These are phyloP conservation scores for Inga leiocalycina DNA, from an alignment of 306 rosid genomes.

Conservation along the genomic window DNA sequence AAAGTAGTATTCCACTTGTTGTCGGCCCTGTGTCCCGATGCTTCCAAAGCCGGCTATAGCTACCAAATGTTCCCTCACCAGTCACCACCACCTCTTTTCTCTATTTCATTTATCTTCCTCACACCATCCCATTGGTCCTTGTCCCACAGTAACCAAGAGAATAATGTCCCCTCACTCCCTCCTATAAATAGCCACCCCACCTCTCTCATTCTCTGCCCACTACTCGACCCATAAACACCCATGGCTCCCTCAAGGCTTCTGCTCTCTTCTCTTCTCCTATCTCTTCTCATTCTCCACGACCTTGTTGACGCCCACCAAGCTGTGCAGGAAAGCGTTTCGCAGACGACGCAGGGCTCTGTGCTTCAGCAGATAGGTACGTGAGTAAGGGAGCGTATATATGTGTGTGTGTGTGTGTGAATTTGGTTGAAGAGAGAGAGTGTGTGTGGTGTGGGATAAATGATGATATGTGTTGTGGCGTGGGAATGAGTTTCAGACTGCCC, in stretches of 20 bases:
- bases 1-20: neutral
- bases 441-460: neutral
- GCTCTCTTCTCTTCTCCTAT: constrained; percentile 44
- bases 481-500: constrained; percentile 47
- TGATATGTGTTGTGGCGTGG: neutral
- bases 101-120: constrained; percentile 20
- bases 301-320: constrained; percentile 37
- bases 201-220: constrained; percentile 21
- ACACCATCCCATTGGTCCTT: neutral
- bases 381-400: neutral
- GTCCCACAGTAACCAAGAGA: neutral
- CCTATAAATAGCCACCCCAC: constrained; percentile 54
- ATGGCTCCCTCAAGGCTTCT: constrained; percentile 60
- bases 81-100: neutral
- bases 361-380: constrained; percentile 34
- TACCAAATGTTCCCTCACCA: constrained; percentile 26
- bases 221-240: neutral
- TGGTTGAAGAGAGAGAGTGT: neutral
- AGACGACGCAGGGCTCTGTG: constrained; percentile 26
- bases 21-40: neutral
- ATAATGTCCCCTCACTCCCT: neutral
- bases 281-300: constrained; percentile 41
- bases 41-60: constrained; percentile 28
- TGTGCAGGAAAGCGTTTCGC: constrained; percentile 27
- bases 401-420: neutral